Evolutionary conservation across 140 eudicot genomes (phyloP).

Genomic region (Anethum foeniculum): DNA sequence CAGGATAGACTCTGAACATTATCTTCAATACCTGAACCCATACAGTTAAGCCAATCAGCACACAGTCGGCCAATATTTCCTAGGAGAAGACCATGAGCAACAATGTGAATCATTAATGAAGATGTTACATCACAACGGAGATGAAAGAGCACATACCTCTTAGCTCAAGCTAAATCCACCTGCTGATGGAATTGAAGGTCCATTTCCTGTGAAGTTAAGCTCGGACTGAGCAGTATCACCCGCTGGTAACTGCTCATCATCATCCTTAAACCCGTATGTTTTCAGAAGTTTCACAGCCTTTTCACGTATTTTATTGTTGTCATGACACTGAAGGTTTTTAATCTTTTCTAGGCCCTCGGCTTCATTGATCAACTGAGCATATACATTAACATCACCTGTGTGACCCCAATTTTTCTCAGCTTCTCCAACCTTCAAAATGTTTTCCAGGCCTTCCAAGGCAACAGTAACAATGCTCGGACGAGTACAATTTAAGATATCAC

Average conservation of each 20-base stretch:
- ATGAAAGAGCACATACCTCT: constrained; percentile 13
- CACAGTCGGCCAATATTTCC: background rate
- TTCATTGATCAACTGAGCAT: constrained; percentile 35
- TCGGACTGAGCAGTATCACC: constrained; percentile 32
- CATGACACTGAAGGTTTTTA: constrained; percentile 38
- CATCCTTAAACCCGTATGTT: constrained; percentile 6
- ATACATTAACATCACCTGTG: constrained; percentile 27
- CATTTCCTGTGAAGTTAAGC: constrained; percentile 30
- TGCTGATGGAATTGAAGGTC: constrained; percentile 33
- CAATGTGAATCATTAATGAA: background rate
- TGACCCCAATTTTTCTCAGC: constrained; percentile 32
- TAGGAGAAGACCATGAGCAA: background rate
- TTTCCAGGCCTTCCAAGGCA: constrained; percentile 43
- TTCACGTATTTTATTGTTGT: constrained; percentile 37
- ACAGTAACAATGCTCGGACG: constrained; percentile 34
- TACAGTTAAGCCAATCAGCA: background rate
- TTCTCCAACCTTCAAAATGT: constrained; percentile 37
- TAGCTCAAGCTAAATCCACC: constrained; percentile 39
- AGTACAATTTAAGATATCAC: constrained; percentile 36
- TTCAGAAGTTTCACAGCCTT: constrained; percentile 26
- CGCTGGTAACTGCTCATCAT: constrained; percentile 14
- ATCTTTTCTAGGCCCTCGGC: constrained; percentile 40
- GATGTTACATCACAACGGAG: background rate
- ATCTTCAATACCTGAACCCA: background rate
- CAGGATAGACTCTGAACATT: background rate